These are phyloP conservation scores for Phylloporus scabripes DNA, from an alignment of 768 basidiomycete genomes.

Conservation along the genomic window DNA sequence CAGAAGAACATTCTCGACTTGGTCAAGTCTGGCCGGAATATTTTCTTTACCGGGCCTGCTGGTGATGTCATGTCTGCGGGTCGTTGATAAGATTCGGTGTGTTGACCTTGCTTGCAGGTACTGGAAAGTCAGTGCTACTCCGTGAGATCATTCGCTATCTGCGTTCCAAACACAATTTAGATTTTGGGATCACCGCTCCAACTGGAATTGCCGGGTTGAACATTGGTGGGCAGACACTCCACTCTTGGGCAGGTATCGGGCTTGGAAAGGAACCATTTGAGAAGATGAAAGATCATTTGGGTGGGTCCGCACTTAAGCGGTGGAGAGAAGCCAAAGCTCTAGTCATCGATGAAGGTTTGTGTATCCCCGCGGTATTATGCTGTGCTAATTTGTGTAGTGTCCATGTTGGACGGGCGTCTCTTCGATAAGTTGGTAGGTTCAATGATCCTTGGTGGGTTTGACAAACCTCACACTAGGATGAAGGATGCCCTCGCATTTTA, in stretches of 20 bases:
- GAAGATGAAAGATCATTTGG: conserved; percentile 36
- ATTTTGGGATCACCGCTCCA: conserved; percentile 59
- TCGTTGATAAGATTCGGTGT: not conserved
- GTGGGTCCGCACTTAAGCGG: conserved; percentile 24
- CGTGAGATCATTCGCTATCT: conserved; percentile 50
- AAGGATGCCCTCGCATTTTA: conserved; percentile 36
- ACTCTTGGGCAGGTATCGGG: conserved; percentile 62
- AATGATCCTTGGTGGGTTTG: conserved; percentile 28
- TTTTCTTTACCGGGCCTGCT: conserved; percentile 76
- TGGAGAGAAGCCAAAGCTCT: conserved; percentile 53
- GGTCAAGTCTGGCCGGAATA: conserved; percentile 50
- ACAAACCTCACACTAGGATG: not conserved
- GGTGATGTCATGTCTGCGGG: conserved; percentile 34
- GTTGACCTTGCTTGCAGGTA: conserved; percentile 35
- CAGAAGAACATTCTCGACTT: conserved; percentile 38
- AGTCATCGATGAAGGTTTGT: conserved; percentile 66
- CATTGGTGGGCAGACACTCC: conserved; percentile 64
- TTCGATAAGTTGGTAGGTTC: conserved; percentile 65
- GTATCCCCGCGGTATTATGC: not conserved
- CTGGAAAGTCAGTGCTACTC: conserved; percentile 69
- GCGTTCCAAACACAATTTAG: conserved; percentile 24
- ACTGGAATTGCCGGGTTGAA: conserved; percentile 65
- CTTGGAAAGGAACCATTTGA: conserved; percentile 48
- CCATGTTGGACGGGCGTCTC: conserved; percentile 66
- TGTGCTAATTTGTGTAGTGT: conserved; percentile 39